Evolutionary conservation across 164 flowering plant species (phyloP), one percentile per base, ranked within the genome.

Genomic region (Tinospora cordifolia): DNA sequence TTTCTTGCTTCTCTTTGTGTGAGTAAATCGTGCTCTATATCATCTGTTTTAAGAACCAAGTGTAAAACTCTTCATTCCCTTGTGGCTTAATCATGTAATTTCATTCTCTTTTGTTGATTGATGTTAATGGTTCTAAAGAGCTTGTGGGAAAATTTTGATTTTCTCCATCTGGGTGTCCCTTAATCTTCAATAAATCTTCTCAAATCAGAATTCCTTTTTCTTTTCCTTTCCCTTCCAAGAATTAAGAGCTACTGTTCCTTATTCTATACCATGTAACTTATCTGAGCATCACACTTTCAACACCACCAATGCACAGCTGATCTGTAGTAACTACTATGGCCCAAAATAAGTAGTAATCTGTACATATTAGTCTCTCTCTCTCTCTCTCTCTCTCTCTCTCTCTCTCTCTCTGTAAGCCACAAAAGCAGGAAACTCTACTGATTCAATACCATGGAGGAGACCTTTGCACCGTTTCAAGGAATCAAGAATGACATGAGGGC

Each of bases 391-490:
- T 54, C 47, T 19, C 49, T 0, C 57, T 63, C 54, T 66, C 26
- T 41, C 41, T 54, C 47, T 19, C 49, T 0, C 57, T 63, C 54
- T 66, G 47, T 6, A 59, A 40, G 17, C 67, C 60, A 62, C 60
- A 62, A 6, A 39, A 54, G 65, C 69, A 74, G 49, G 67, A 68
- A 30, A 62, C 69, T 40, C 47, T 11, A 26, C 47, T 38, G n/a
- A 36, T 27, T 57, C 26, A 25, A 36, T 67, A 63, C 57, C 68
- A 92, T 92, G 99, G 99, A 95, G 74, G 99, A 95, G 77, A 81
- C 97, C 15, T 95, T 92, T 75, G 93, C 91, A 27, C 99, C 99
- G 12, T 84, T 95, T n/a, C 86, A 83, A 0, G 99, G 98, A 67
- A 95, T 95, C 70, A 92, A 85, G 84, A 91, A 92, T 86, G 99